Base-by-base conservation (phyloP, 495 filamentous ascomycete species). In the Melanomma pulvis-pyrius region DNA sequence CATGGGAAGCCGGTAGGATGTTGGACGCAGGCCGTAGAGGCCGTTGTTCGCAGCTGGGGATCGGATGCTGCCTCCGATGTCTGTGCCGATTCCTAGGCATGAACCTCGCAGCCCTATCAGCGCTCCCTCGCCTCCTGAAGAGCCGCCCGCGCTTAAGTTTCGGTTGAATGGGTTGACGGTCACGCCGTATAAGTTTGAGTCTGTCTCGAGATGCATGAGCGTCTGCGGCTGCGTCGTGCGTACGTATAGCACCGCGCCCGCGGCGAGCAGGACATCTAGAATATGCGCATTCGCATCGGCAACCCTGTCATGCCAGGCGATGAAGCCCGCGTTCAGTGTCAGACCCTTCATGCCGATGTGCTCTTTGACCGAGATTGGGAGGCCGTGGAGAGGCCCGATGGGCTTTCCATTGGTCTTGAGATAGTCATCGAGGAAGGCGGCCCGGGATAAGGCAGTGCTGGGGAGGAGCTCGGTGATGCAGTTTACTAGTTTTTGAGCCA, bases 291-390 rank as follows among this genome's bases (percentile, higher is more conserved):
- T 81, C 11, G 79, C 73, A 0, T 73, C 55, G 0, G 74, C 73
- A 0, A 76, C 68, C 12, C 63, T 70, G 29, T 77, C 80, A 19
- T 81, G 76, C 79, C 80, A 84, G 7, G 71, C 32, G 2, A 82
- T 74, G 65, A 78, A 86, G 12, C 79, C 81, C 0, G 74, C 80
- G 68, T 84, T 82, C 3, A 75, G 32, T 55, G 79, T 79, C 8
- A 84, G 74, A 2, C 81, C 86, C 67, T 85, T 79, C 26, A 91
- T 81, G 28, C 79, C 79, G 57, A 89, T 79, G 59, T 85, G 80
- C 71, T 90, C 88, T 74, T 91, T 91, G 11, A 90, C 80, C 24
- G 82, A 86, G 25, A 90, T 84, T 0, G 88, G 88, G 8, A 91
- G 63, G 19, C 88, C 88, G 62, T 91, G 88, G 0, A 91, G 75